Conservation (phyloP, 192 early-diverging fungal genomes). For the Backusella australiensis region DNA sequence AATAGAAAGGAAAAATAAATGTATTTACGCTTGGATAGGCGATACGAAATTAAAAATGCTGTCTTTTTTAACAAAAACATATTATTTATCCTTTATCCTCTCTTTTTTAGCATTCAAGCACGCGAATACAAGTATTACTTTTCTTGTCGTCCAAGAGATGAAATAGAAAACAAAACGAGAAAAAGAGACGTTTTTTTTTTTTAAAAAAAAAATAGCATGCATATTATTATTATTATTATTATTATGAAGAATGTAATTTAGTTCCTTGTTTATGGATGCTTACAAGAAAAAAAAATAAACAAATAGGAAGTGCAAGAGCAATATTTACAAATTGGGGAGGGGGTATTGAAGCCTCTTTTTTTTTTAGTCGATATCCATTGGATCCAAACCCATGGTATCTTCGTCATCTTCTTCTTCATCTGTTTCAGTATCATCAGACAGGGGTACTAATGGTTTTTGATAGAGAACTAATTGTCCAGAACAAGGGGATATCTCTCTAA, state of each 20-base stretch:
- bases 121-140: not conserved
- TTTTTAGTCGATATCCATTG: constrained; percentile 12
- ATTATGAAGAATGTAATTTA: constrained; percentile 5
- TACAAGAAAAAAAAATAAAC: not conserved
- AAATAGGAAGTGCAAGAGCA: not conserved
- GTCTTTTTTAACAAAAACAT: not conserved
- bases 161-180: not conserved
- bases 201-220: not conserved
- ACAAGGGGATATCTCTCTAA: not conserved
- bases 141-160: not conserved
- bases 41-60: not conserved
- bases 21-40: not conserved
- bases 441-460: constrained; percentile 4
- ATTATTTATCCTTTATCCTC: not conserved
- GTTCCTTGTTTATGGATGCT: not conserved
- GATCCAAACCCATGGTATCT: not conserved
- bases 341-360: not conserved
- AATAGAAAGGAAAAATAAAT: not conserved
- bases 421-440: not conserved
- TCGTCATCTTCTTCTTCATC: constrained; percentile 1
- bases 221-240: not conserved
- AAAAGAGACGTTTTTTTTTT: not conserved
- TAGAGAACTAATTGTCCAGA: not conserved
- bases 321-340: not conserved
- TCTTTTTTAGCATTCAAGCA: not conserved